phyloP scores from a whole-genome alignment of 306 rosid species.

The Sicyos baderoa region DNA sequence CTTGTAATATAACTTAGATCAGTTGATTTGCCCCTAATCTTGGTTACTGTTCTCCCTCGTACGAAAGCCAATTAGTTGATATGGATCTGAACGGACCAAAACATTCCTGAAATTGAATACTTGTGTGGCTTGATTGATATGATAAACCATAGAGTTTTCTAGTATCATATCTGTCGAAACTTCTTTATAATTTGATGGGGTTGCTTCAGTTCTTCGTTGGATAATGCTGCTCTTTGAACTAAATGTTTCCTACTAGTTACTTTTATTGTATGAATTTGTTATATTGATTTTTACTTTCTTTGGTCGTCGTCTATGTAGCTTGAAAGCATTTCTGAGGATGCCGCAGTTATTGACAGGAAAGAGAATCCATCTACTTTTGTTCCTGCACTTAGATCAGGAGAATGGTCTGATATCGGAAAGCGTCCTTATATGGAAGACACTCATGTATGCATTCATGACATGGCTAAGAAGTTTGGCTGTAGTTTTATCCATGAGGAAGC shows the following conservation, averaged over 20 bases:
- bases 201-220: not conserved
- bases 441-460: conserved; percentile 72
- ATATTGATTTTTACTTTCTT: conserved; percentile 11
- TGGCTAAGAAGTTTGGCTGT: conserved; percentile 57
- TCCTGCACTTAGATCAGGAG: conserved; percentile 77
- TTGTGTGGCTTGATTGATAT: not conserved
- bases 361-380: conserved; percentile 40
- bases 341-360: conserved; percentile 47
- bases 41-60: not conserved
- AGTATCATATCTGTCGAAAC: not conserved
- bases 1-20: not conserved
- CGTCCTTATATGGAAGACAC: conserved; percentile 86
- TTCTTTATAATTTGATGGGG: not conserved
- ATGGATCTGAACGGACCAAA: not conserved
- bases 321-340: conserved; percentile 81
- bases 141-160: not conserved
- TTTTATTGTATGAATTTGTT: not conserved
- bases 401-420: conserved; percentile 80
- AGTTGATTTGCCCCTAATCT: not conserved
- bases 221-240: not conserved
- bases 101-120: not conserved
- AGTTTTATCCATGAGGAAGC: conserved; percentile 35
- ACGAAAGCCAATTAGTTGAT: not conserved
- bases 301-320: conserved; percentile 45
- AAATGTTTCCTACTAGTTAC: not conserved